Evolutionary conservation across 225 moss, liverwort and hornwort species (phyloP).

Genomic region (Polytrichum commune): DNA sequence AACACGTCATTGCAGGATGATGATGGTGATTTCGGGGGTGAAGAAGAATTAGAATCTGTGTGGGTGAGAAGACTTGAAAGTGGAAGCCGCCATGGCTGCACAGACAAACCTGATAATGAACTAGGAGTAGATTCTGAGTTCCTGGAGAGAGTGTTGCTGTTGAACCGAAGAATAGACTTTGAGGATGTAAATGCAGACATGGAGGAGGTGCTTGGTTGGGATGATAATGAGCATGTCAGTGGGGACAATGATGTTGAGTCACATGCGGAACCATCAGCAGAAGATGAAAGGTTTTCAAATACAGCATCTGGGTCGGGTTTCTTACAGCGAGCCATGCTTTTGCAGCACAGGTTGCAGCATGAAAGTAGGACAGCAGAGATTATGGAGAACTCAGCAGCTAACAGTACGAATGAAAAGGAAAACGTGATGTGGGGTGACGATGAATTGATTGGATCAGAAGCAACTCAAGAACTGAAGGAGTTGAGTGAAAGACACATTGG

Average conservation of each 20-base stretch:
- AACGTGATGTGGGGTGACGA: background rate
- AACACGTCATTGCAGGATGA: background rate
- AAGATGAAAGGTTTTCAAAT: background rate
- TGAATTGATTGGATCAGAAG: background rate
- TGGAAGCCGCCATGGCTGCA: background rate
- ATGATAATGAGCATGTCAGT: background rate
- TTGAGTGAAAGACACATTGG: background rate
- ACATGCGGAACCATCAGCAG: background rate
- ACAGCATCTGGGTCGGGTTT: background rate
- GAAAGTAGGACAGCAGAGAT: background rate
- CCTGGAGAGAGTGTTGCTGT: background rate
- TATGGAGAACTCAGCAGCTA: background rate
- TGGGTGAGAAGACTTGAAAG: background rate
- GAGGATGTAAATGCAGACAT: background rate
- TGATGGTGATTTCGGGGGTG: background rate
- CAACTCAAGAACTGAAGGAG: background rate
- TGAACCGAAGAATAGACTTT: background rate
- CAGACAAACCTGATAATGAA: background rate
- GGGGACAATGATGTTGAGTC: background rate
- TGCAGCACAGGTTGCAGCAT: slow-evolving; percentile 5
- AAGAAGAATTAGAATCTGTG: background rate
- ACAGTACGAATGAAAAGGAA: background rate
- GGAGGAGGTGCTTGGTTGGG: background rate
- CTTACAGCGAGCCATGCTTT: background rate
- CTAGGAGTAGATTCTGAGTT: background rate